phyloP scores from a whole-genome alignment of 768 basidiomycete species.

The Tulasnella sp. region DNA sequence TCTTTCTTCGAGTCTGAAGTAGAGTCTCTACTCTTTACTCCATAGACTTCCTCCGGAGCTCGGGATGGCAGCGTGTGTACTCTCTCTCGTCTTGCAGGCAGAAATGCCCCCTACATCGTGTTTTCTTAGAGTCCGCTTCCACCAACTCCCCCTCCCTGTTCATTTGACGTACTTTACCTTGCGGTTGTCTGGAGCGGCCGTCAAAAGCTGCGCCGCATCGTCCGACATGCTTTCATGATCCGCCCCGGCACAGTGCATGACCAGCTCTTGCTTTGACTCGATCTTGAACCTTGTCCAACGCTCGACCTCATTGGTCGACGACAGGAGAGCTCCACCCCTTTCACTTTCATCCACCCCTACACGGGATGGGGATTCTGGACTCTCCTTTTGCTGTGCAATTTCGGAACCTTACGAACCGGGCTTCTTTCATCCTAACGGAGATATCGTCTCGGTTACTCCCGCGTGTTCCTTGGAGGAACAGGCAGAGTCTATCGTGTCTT shows the following conservation, averaged over 20 bases:
- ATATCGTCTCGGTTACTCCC: neutral
- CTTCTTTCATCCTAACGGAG: neutral
- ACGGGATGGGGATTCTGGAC: neutral
- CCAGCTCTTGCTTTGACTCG: constrained; percentile 2
- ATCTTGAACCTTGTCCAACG: constrained; percentile 2
- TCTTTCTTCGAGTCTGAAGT: neutral
- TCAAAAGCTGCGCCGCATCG: constrained; percentile 1
- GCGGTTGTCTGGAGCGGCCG: neutral
- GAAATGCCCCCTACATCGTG: constrained; percentile 4
- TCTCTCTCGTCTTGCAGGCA: neutral
- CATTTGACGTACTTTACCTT: neutral
- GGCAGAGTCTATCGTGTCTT: neutral
- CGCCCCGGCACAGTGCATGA: neutral
- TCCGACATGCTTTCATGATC: constrained; percentile 1
- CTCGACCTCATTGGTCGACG: neutral
- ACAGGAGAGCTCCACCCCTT: neutral
- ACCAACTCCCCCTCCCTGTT: neutral
- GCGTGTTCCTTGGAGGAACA: neutral
- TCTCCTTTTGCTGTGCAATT: constrained; percentile 10
- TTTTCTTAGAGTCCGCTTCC: neutral
- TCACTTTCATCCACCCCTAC: constrained; percentile 1
- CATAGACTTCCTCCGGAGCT: constrained; percentile 1
- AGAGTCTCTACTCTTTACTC: neutral
- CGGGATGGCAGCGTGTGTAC: neutral
- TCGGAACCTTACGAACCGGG: neutral